Percentiles rank a stretch among this genome's conserved stretches.
phyloP scores from a whole-genome alignment of 2,329 filamentous ascomycete genomes.

The Calonectria ilicicola region DNA sequence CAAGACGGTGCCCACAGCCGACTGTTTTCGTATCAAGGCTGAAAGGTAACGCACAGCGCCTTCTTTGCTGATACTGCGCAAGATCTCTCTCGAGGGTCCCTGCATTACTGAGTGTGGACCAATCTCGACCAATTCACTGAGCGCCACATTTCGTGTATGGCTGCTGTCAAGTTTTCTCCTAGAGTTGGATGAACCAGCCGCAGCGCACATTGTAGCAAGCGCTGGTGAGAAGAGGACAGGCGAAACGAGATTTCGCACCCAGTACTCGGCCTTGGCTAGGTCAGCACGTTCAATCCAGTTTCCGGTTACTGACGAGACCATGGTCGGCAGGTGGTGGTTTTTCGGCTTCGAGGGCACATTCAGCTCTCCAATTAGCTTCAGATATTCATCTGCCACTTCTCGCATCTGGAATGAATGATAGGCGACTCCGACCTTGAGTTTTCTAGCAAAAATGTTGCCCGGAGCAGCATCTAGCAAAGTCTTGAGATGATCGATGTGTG shows the following conservation, averaged over 20 bases:
- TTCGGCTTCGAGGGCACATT: neutral
- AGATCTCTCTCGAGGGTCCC: constrained; percentile 6
- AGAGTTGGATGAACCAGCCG: neutral
- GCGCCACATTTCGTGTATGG: neutral
- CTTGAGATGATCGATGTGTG: constrained; percentile 22
- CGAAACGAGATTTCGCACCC: neutral
- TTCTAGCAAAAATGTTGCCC: constrained; percentile 21
- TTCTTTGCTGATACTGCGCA: neutral
- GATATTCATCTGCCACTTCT: neutral
- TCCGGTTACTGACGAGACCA: neutral
- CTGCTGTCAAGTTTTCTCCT: neutral
- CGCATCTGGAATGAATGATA: constrained; percentile 64
- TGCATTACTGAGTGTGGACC: constrained; percentile 8
- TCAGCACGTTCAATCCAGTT: neutral
- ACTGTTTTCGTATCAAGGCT: neutral
- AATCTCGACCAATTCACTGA: constrained; percentile 6
- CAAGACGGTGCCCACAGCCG: neutral
- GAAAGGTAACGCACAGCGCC: neutral
- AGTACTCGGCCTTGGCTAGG: neutral
- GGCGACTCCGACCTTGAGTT: constrained; percentile 56
- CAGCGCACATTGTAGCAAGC: neutral
- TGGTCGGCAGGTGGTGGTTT: neutral
- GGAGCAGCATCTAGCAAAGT: constrained; percentile 5
- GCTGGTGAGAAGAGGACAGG: neutral
- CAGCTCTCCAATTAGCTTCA: neutral